Percentiles rank a stretch among this genome's conserved stretches.
These are phyloP conservation scores for Gloeostereum incarnatum DNA, from an alignment of 768 basidiomycete genomes.

Conservation along the genomic window DNA sequence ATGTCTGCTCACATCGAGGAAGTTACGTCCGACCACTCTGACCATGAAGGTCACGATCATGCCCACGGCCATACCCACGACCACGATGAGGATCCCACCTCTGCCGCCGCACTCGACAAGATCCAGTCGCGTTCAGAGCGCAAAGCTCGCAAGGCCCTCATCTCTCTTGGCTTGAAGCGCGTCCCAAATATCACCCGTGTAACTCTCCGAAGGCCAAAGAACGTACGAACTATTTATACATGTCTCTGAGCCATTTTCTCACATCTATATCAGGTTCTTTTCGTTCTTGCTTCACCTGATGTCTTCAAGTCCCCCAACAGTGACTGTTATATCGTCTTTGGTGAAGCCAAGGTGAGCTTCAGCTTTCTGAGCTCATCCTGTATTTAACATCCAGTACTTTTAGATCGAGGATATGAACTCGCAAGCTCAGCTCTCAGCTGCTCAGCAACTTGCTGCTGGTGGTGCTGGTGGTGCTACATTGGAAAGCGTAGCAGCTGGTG, in stretches of 20 bases:
- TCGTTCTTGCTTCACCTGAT: constrained; percentile 89
- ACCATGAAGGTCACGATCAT: constrained; percentile 43
- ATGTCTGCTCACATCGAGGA: constrained; percentile 86
- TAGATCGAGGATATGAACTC: constrained; percentile 87
- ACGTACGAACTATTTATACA: constrained; percentile 38
- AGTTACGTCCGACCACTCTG: constrained; percentile 72
- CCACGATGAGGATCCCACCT: constrained; percentile 76
- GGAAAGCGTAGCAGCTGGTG: constrained; percentile 42
- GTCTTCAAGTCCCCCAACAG: constrained; percentile 97
- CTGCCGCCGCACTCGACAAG: constrained; percentile 80
- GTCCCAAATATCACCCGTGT: constrained; percentile 92
- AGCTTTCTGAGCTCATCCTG: not conserved
- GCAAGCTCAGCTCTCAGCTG: constrained; percentile 65
- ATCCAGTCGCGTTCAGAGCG: constrained; percentile 92
- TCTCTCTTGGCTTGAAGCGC: constrained; percentile 86
- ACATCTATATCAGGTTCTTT: constrained; percentile 51
- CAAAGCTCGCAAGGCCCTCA: constrained; percentile 90
- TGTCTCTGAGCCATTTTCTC: not conserved
- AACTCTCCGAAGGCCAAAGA: constrained; percentile 90
- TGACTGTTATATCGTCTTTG: constrained; percentile 98
- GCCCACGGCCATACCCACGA: constrained; percentile 42
- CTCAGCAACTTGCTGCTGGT: constrained; percentile 66
- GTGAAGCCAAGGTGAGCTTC: constrained; percentile 76
- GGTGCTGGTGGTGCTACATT: constrained; percentile 30
- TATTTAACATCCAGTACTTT: not conserved